Evolutionary conservation across 2,329 filamentous ascomycete genomes (phyloP).

Genomic region (Aspergillus ochraceoroseus): DNA sequence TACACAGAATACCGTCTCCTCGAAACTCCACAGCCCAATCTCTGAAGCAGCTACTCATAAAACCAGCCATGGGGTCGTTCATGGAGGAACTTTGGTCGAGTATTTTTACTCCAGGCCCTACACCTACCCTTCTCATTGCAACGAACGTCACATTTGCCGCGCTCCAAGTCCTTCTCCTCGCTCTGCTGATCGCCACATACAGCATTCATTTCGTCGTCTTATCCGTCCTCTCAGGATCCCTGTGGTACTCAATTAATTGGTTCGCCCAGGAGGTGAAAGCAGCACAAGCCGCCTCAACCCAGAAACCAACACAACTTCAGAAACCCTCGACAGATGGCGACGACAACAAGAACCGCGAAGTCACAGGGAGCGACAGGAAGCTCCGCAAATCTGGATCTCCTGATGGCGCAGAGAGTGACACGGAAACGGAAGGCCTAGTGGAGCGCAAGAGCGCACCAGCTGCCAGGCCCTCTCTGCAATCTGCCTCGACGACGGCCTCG

Average conservation of each 20-base stretch:
- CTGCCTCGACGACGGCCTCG: constrained; percentile 22
- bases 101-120: constrained; percentile 88
- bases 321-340: no score
- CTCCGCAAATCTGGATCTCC: constrained; percentile 27
- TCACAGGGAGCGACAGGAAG: constrained; percentile 23
- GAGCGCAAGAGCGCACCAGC: constrained; percentile 18
- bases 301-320: constrained; percentile 15
- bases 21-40: not conserved
- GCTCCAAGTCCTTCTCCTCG: constrained; percentile 72
- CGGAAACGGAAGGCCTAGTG: constrained; percentile 38
- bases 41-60: not conserved
- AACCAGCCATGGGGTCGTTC: constrained; percentile 47
- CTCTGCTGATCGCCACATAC: constrained; percentile 72
- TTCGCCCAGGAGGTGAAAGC: constrained; percentile 67
- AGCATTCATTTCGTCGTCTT: constrained; percentile 86
- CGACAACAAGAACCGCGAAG: no score
- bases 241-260: constrained; percentile 98
- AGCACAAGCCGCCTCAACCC: constrained; percentile 50
- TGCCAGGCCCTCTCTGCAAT: constrained; percentile 15
- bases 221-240: constrained; percentile 68
- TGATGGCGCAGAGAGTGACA: constrained; percentile 42
- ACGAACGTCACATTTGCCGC: constrained; percentile 85
- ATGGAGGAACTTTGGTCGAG: constrained; percentile 79
- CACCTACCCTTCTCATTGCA: constrained; percentile 78
- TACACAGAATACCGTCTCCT: no score